These are phyloP conservation scores for Colletotrichum musae DNA, from an alignment of 2,329 filamentous ascomycete genomes.

Conservation along the genomic window DNA sequence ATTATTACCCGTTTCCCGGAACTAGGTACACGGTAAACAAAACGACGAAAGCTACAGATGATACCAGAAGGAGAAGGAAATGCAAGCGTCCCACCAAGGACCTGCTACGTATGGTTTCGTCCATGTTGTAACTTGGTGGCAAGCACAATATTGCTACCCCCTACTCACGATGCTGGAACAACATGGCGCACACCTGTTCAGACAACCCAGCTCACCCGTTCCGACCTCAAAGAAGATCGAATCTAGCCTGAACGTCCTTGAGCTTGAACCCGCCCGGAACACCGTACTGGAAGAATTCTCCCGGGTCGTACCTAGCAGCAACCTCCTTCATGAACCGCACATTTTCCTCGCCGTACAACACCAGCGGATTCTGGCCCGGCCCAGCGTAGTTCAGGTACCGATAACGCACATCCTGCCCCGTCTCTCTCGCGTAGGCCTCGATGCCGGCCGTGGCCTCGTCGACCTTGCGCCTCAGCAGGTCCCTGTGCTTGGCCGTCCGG, in stretches of 20 bases:
- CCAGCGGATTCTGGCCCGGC: constrained; percentile 47
- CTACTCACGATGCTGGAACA: too few species aligned
- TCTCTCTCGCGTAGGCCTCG: constrained; percentile 11
- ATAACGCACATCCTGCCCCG: constrained; percentile 41
- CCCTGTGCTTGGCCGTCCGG: not conserved
- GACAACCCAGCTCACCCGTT: too few species aligned
- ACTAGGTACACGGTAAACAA: not conserved
- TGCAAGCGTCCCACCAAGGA: too few species aligned
- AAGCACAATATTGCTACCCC: too few species aligned
- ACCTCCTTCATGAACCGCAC: constrained; percentile 46
- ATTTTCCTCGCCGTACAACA: constrained; percentile 51
- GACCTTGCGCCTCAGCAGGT: constrained; percentile 2
- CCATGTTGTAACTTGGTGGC: too few species aligned
- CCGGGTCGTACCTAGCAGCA: constrained; percentile 51
- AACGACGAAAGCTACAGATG: too few species aligned
- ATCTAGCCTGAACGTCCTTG: not conserved
- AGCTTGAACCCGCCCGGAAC: constrained; percentile 48
- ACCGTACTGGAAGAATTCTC: constrained; percentile 51
- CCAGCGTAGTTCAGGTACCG: constrained; percentile 55
- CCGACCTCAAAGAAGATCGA: not conserved
- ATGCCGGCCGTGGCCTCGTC: constrained; percentile 2
- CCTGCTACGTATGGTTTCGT: too few species aligned
- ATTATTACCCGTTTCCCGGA: not conserved
- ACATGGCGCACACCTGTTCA: too few species aligned
- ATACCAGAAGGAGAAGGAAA: too few species aligned